phyloP scores from a whole-genome alignment of 495 filamentous ascomycete species.

The Parathielavia appendiculata region DNA sequence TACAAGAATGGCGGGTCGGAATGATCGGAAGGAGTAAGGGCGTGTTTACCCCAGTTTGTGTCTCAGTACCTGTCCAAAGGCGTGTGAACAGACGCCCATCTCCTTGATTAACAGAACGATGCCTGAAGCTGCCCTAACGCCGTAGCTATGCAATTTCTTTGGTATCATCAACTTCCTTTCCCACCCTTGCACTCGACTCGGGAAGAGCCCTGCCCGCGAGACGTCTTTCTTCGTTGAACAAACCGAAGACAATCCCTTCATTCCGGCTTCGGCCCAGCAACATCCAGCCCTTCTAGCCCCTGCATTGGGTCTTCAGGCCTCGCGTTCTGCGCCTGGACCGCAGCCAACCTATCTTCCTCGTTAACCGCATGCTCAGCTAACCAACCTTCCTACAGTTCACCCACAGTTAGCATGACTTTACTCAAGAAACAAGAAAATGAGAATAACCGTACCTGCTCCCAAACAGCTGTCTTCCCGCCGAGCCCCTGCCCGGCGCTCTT shows the following conservation, averaged over 20 bases:
- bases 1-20: constrained; percentile 21
- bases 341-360: constrained; percentile 72
- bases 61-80: constrained; percentile 5
- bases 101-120: constrained; percentile 13
- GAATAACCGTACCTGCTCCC: constrained; percentile 76
- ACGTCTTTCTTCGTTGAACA: background rate
- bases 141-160: constrained; percentile 40
- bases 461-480: constrained; percentile 91
- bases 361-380: constrained; percentile 83
- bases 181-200: background rate
- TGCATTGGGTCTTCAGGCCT: constrained; percentile 86
- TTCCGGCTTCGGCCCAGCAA: constrained; percentile 83
- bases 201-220: background rate
- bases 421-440: background rate
- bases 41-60: constrained; percentile 3
- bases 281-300: constrained; percentile 85
- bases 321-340: constrained; percentile 50
- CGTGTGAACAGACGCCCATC: constrained; percentile 15
- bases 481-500: constrained; percentile 83
- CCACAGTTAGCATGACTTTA: background rate
- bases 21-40: constrained; percentile 13
- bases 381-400: constrained; percentile 71
- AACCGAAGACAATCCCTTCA: constrained; percentile 33
- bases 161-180: constrained; percentile 10
- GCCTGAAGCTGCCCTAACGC: constrained; percentile 30